Evolutionary conservation across 495 filamentous ascomycete species (phyloP), one percentile per base, ranked within the genome.

Genomic region (Penicillium fimorum): DNA sequence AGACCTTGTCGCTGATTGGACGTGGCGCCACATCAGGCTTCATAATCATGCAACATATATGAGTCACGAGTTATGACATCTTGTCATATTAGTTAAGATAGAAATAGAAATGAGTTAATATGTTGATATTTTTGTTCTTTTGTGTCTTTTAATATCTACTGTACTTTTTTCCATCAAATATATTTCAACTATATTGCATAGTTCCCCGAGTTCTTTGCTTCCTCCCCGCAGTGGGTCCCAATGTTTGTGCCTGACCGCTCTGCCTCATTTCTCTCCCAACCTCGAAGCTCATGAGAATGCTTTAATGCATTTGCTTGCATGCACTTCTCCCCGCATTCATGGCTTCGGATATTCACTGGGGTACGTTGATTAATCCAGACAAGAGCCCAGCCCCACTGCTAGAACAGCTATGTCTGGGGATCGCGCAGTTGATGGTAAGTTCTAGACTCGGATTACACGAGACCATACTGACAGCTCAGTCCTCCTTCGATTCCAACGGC

Each of bases 371-470:
- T 74, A 85, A 90, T 61, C 68, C 79, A 18, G 85, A 94, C 67
- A 94, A 92, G 69, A 83, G 81, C 24, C 87, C 91, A 5, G 88
- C 89, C 3, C 83, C 87, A 15, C 61, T 87, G 40, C 79, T 97
- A 43, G 85, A 95, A 69, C 82, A 86, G 57, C 79, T 98, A 53
- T 81, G 96, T 62, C 74, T 86, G 49, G 87, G 88, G 11, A 84
- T 97, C 56, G 91, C 88, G 47, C 78, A 86, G 51, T 79, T 89
- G 62, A 92, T 98, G 64, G 92, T 97, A 76, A 70, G 88, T 78
- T 53, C 48, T 53, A 7, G 27, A 20, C 13, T 17, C 3, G 1
- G n/a, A 1, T 24, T 15, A 11, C 15, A 5, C 11, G 22, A 13
- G 4, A 24, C 12, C 12, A 42, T 46, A 33, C 47, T 61, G 27